These are phyloP conservation scores for Penstemon newberryi DNA, from an alignment of 257 asterid genomes.

Conservation along the genomic window DNA sequence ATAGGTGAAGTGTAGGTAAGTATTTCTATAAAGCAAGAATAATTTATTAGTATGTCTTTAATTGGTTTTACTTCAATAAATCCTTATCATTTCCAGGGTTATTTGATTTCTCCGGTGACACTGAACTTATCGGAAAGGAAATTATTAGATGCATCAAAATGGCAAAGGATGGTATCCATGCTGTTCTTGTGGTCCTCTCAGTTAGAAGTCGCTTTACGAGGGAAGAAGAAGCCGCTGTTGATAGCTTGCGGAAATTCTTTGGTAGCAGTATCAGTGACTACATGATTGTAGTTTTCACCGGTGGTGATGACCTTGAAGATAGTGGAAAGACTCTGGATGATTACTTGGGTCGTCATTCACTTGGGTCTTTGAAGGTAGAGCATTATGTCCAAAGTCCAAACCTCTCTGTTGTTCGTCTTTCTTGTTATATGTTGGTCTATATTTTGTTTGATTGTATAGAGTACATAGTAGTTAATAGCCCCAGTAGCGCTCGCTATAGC, in stretches of 20 bases:
- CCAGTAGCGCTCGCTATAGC: no score
- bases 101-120: slow-evolving; percentile 59
- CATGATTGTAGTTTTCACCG: slow-evolving; percentile 75
- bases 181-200: slow-evolving; percentile 71
- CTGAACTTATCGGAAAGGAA: slow-evolving; percentile 65
- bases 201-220: slow-evolving; percentile 63
- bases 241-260: slow-evolving; percentile 59
- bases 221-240: slow-evolving; percentile 71
- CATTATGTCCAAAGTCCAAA: slow-evolving; percentile 5
- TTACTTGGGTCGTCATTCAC: slow-evolving; percentile 59
- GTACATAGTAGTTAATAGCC: no score
- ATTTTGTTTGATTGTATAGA: no score
- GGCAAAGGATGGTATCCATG: slow-evolving; percentile 91
- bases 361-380: slow-evolving; percentile 52
- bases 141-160: slow-evolving; percentile 66
- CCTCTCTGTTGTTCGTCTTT: no score
- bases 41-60: no score
- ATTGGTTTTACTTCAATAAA: neutral
- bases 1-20: neutral
- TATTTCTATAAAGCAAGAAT: no score
- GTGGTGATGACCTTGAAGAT: slow-evolving; percentile 82
- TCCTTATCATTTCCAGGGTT: slow-evolving; percentile 42
- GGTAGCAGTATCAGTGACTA: slow-evolving; percentile 63
- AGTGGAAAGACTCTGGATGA: slow-evolving; percentile 52
- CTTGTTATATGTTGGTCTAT: no score